Base-by-base conservation (phyloP, 805 yeast genomes). In the Saccharomycopsis malanga region DNA sequence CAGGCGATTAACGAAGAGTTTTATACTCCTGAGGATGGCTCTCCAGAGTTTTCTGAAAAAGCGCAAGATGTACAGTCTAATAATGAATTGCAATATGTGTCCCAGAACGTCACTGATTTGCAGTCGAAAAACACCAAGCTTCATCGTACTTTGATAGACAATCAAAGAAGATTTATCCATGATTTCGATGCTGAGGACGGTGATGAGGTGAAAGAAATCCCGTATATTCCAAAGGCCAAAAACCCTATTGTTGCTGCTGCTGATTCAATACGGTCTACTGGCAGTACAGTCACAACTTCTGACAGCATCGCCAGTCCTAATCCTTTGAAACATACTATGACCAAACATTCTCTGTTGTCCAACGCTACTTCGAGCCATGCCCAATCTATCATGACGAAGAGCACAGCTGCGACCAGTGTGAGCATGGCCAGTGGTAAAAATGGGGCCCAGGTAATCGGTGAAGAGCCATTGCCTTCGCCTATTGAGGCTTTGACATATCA, bases 1-100 rank as follows among this genome's bases (percentile, higher is more conserved):
- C 45, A 27, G 44, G 45, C 34, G 14, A 39, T 24, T 15, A 36
- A 48, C 27, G 52, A 48, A 20, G 49, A 48, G 29, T 48, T 48
- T 34, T 45, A 48, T 25, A 44, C 52, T 10, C 43, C 45, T 14
- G 47, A 47, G 27, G 43, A 32, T 22, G 44, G 50, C 5, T 39
- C 35, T 30, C 45, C 48, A 17, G 10, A 15, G n/a, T n/a, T n/a
- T n/a, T n/a, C n/a, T n/a, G n/a, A n/a, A n/a, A n/a, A n/a, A n/a
- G n/a, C n/a, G n/a, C n/a, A n/a, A n/a, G n/a, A n/a, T n/a, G n/a
- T n/a, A n/a, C 30, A 27, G 30, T 27, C 30, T 27, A 12, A 7
- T 27, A 21, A 24, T 12, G 10, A 37, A 34, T 14, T 34, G 40
- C 5, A 10, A 20, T 32, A 14, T 15, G n/a, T 18, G 12, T 40